Evolutionary conservation across 768 basidiomycete genomes (phyloP), one percentile per base, ranked within the genome.

Genomic region (Hortiboletus campestris): DNA sequence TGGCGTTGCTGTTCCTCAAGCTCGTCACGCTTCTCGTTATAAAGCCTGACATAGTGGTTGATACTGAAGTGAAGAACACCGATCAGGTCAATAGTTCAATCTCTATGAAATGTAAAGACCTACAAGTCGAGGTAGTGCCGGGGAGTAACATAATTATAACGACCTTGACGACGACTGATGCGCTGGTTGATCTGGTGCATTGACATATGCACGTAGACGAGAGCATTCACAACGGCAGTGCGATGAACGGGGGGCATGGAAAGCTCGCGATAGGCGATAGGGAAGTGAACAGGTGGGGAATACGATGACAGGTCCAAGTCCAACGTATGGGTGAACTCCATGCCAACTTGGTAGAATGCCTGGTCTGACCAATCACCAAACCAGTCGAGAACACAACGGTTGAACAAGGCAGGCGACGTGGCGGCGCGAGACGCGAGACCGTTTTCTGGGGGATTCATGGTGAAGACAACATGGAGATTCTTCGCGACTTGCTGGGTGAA

Each of bases 321-420:
- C 61, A 99, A 81, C 0, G 90, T 88, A 49, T 91, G 84, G 2
- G 96, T 98, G 73, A 99, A 96, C 73, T 98, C 97, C 80, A 90
- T 85, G 41, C 91, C 97, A 57, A 99, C 97, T 78, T 98, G 97
- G 69, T 90, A 98, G 74, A 98, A 91, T 0, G 97, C 95, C 68
- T 98, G 95, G 63, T 97, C 94, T 16, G 95, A 94, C 97, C 97
- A 99, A 69, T 98, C 95, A 28, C 97, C 97, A 64, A 98, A 98
- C 97, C 97, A 99, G 72, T 99, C 96, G 54, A 99, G 79, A 9
- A 99, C 97, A 70, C 97, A 99, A 76, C 97, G 89, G 76, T 99
- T 99, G 85, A 96, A 96, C 64, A 98, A 77, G 17, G 97, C 97
- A 9, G 97, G 97, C 1, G 97, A 99, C 0, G 97, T 98, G 3